Conservation (phyloP, 116 monocot genomes). For the Posidonia oceanica region DNA sequence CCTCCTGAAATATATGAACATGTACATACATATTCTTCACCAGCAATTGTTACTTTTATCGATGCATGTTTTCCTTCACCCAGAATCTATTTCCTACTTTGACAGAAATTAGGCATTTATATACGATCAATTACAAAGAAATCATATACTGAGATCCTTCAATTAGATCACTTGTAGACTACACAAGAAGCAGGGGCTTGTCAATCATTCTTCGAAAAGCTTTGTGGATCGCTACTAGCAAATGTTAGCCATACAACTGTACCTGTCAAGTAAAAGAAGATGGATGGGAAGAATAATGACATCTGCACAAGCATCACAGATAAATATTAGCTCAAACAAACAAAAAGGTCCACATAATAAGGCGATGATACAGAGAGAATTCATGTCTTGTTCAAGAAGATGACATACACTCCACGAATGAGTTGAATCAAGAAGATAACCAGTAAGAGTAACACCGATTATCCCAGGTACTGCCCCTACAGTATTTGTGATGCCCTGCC, state of each 20-base stretch:
- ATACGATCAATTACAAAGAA: no score
- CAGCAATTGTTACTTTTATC: no score
- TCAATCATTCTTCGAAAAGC: constrained; percentile 33
- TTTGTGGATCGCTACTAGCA: constrained; percentile 88
- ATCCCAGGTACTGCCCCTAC: constrained; percentile 95
- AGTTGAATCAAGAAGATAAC: constrained; percentile 89
- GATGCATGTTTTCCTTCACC: no score
- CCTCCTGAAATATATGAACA: constrained; percentile 1
- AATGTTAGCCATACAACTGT: constrained; percentile 74
- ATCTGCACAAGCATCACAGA: constrained; percentile 30
- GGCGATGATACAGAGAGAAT: not conserved
- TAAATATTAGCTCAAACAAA: not conserved
- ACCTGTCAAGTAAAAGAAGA: constrained; percentile 93
- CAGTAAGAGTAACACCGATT: constrained; percentile 76
- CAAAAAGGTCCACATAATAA: not conserved
- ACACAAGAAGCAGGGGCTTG: not conserved
- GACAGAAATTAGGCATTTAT: no score
- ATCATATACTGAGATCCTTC: no score
- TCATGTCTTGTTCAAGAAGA: not conserved
- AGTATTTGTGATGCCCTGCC: constrained; percentile 90
- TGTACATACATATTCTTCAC: no score
- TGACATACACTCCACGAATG: constrained; percentile 98
- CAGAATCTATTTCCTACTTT: no score
- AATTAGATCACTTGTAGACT: not conserved
- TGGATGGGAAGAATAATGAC: constrained; percentile 82